Base-by-base conservation (phyloP, 495 filamentous ascomycete species). In the Oleoguttula mirabilis region DNA sequence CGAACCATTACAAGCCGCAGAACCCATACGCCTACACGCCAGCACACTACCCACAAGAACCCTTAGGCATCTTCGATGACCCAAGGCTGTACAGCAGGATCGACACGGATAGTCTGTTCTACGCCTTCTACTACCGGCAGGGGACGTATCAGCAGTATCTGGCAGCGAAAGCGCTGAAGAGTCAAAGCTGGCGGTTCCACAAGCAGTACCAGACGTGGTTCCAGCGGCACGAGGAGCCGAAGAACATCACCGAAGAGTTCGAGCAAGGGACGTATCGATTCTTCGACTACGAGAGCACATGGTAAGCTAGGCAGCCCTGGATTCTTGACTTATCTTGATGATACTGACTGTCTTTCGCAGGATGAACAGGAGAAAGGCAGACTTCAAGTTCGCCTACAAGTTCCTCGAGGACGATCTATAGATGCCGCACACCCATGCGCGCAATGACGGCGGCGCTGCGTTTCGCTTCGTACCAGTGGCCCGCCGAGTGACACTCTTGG, bases 121-220 rank as follows among this genome's bases (percentile, higher is more conserved):
- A 96, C 60, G 80, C 94, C 38, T 98, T 98, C 64, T 98, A 98
- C 67, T 98, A 98, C 66, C 82, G 88, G 17, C 90, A 98, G 55
- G 85, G 84, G 15, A 84, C 87, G 0, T 90, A 94, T 57, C 87
- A 95, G 56, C 90, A 98, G 58, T 95, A 86, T 54, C 69, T 98
- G n/a, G 84, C 90, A 0, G 90, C 92, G 4, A 94, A 93, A 62
- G 83, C 90, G 15, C 65, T 98, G 23, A 96, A 96, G 56, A 80
- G 82, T 47, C 88, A 96, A 61, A 96, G 90, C 58, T 98, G 90
- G 90, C 72, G 90, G 23, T 98, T 98, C 61, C 90, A 98, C 60
- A 98, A 96, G 65, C 90, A 95, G 59, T 98, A 96, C 58, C 90
- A 98, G 60, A 98, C 90, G 8, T 98, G 90, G 90, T 98, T 98